Conservation (phyloP, 345 rosid species). For the Boechera retrofracta region DNA sequence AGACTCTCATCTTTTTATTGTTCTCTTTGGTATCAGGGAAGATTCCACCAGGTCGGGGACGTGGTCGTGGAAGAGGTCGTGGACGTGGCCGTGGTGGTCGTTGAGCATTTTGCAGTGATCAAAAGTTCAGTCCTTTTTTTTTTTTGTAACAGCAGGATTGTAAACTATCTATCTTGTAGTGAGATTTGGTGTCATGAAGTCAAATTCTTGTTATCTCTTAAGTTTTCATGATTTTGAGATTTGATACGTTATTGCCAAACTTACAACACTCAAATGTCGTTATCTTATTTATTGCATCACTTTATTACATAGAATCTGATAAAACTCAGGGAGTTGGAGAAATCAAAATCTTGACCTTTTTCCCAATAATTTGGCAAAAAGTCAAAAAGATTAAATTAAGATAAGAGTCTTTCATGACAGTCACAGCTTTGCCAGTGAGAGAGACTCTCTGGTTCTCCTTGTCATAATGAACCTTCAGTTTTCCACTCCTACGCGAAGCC, state of each 20-base stretch:
- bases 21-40: slow-evolving; percentile 55
- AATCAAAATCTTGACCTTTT: neutral
- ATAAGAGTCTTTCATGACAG: slow-evolving; percentile 61
- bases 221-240: slow-evolving; percentile 22
- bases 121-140: slow-evolving; percentile 6
- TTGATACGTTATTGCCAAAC: slow-evolving; percentile 28
- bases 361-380: neutral
- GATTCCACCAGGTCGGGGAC: slow-evolving; percentile 73
- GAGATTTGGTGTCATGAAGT: slow-evolving; percentile 29
- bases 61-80: slow-evolving; percentile 93
- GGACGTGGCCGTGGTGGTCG: slow-evolving; percentile 93
- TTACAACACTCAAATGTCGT: neutral
- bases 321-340: neutral
- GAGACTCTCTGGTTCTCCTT: slow-evolving; percentile 56
- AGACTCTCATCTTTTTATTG: slow-evolving; percentile 24
- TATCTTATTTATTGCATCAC: slow-evolving; percentile 10
- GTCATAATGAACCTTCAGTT: slow-evolving; percentile 52
- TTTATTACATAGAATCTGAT: slow-evolving; percentile 8
- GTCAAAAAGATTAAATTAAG: slow-evolving; percentile 45
- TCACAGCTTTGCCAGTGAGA: slow-evolving; percentile 63
- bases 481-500: slow-evolving; percentile 71
- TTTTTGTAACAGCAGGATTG: slow-evolving; percentile 30
- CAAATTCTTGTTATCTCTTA: slow-evolving; percentile 16
- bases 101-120: slow-evolving; percentile 39
- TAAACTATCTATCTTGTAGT: slow-evolving; percentile 38